These are phyloP conservation scores for Flaveria floridana DNA, from an alignment of 140 eudicot genomes.

Conservation along the genomic window DNA sequence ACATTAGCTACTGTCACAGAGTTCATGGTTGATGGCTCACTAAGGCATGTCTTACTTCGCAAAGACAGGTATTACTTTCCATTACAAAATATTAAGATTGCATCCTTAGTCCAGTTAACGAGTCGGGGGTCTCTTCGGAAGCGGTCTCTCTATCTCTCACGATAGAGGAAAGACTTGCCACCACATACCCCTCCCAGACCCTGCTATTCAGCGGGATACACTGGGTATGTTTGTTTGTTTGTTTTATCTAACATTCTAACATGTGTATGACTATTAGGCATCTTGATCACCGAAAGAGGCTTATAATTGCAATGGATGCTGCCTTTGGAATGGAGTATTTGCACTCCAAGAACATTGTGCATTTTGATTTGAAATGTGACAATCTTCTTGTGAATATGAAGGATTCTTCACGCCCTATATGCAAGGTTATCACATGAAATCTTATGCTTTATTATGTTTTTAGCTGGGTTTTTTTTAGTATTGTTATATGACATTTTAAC, in stretches of 20 bases:
- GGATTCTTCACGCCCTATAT: constrained; percentile 95
- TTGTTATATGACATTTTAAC: not conserved
- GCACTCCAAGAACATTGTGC: constrained; percentile 95
- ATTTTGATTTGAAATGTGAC: constrained; percentile 96
- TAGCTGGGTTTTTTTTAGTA: not conserved
- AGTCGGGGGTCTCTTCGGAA: too few relatives aligned
- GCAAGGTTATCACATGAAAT: constrained; percentile 60
- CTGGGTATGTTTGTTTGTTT: too few relatives aligned
- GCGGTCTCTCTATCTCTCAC: too few relatives aligned
- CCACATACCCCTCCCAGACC: too few relatives aligned
- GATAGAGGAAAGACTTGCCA: too few relatives aligned
- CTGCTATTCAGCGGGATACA: too few relatives aligned
- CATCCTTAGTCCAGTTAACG: not conserved
- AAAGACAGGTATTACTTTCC: constrained; percentile 60
- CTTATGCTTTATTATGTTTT: not conserved
- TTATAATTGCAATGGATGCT: constrained; percentile 92
- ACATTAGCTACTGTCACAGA: constrained; percentile 85
- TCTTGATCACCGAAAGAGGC: constrained; percentile 92
- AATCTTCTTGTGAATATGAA: constrained; percentile 91
- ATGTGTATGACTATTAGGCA: constrained; percentile 48
- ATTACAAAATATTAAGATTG: not conserved
- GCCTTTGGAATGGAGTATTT: constrained; percentile 99
- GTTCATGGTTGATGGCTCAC: constrained; percentile 88
- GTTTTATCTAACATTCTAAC: not conserved
- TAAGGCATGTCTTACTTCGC: constrained; percentile 71